Percentiles rank a stretch among this genome's conserved stretches.
These are phyloP conservation scores for Borealophlyctis nickersoniae DNA, from an alignment of 192 early-diverging fungal genomes.

Conservation along the genomic window DNA sequence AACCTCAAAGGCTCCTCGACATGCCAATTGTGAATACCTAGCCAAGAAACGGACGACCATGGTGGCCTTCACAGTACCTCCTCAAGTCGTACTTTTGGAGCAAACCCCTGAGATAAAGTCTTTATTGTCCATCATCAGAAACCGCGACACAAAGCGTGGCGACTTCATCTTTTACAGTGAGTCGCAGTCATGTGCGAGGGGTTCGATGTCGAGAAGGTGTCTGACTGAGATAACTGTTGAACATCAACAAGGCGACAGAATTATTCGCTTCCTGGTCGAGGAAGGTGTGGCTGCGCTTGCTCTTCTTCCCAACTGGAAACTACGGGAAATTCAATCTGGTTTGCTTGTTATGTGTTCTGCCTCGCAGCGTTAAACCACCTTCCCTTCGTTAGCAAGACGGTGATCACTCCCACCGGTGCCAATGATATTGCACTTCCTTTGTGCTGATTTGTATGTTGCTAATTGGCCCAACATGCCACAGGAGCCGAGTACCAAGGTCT, in stretches of 20 bases:
- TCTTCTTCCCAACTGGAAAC: too few relatives aligned
- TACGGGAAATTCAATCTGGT: too few relatives aligned
- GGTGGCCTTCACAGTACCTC: constrained; percentile 3
- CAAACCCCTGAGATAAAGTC: constrained; percentile 32
- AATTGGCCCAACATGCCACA: neutral
- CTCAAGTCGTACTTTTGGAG: constrained; percentile 30
- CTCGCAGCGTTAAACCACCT: constrained; percentile 81
- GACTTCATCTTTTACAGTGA: constrained; percentile 89
- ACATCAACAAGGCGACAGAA: constrained; percentile 32
- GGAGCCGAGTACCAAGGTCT: constrained; percentile 69
- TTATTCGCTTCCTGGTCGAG: constrained; percentile 80
- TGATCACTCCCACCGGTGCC: constrained; percentile 75
- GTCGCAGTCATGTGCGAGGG: too few relatives aligned
- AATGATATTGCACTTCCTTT: constrained; percentile 3
- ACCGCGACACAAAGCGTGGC: constrained; percentile 69
- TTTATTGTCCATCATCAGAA: constrained; percentile 64
- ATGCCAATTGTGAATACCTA: too few relatives aligned
- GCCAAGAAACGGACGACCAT: too few relatives aligned
- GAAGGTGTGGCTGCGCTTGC: constrained; percentile 73
- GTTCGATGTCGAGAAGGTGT: too few relatives aligned
- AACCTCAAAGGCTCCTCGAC: too few relatives aligned
- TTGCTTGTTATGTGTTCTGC: too few relatives aligned
- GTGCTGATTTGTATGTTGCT: constrained; percentile 18
- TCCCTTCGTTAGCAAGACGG: constrained; percentile 74
- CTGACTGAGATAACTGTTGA: too few relatives aligned